Conservation (phyloP, 2,329 filamentous ascomycete species). For the Venturia oleaginea region DNA sequence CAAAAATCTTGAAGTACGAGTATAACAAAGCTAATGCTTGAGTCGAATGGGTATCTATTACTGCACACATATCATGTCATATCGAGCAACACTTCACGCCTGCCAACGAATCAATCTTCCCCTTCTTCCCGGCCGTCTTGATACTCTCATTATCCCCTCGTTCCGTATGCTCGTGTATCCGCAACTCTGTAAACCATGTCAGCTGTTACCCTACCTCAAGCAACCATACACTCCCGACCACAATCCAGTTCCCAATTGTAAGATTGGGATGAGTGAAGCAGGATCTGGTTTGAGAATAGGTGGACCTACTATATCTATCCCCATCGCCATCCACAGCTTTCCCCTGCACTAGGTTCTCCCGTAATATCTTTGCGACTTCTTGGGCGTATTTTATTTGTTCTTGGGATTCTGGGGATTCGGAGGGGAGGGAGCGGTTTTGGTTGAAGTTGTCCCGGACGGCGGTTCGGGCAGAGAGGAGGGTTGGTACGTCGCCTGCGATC, state of each 20-base stretch:
- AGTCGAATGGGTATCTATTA: constrained; percentile 2
- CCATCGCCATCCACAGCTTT: constrained; percentile 38
- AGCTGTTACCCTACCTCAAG: neutral
- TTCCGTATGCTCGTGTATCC: constrained; percentile 87
- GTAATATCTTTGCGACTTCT: constrained; percentile 70
- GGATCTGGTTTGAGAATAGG: neutral
- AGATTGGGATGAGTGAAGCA: neutral
- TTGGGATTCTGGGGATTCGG: constrained; percentile 41
- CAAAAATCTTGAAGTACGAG: neutral
- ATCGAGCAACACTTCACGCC: constrained; percentile 15
- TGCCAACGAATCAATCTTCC: constrained; percentile 22
- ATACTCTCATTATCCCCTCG: constrained; percentile 88
- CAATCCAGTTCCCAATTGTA: too few relatives aligned
- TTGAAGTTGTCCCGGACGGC: constrained; percentile 70
- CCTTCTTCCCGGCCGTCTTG: constrained; percentile 49
- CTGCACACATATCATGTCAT: constrained; percentile 3
- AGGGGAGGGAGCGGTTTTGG: constrained; percentile 50
- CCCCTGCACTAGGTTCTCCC: constrained; percentile 84
- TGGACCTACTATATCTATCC: constrained; percentile 54
- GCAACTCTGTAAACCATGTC: constrained; percentile 52
- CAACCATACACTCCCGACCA: neutral
- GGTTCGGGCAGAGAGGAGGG: constrained; percentile 60
- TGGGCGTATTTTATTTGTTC: constrained; percentile 69
- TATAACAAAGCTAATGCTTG: neutral
- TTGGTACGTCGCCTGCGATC: constrained; percentile 55